Base-by-base conservation (phyloP, 176 grass and related monocot species). In the Musa schizocarpa region DNA sequence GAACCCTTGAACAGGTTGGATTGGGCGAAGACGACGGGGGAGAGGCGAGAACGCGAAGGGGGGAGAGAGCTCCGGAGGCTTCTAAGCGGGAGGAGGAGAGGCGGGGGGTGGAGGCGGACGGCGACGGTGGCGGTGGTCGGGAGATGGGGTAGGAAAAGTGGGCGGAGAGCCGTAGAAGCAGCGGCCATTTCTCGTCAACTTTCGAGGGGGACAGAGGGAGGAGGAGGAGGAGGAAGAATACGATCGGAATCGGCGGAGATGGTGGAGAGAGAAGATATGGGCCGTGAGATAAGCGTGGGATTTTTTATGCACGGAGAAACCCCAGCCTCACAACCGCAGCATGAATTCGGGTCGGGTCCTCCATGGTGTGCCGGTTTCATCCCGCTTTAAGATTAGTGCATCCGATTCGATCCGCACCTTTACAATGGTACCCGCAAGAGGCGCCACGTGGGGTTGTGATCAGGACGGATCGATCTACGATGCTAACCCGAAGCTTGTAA, bases 1-100 rank as follows among this genome's bases (percentile, higher is more conserved):
- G 13, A 49, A 92, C 93, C 93, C 86, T 65, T 88, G 74, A 81
- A 65, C 24, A 96, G 76, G 77, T 90, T 84, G 74, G 80, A 85
- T 59, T 88, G 83, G 78, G 78, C 87, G 22, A 85, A 72, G 51
- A 79, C 83, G 52, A 88, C 78, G 68, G 85, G 66, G 86, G 17
- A 54, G n/a, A 54, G 50, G 16, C 34, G 61, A 43, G 34, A 43
- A 74, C 72, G 23, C 53, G 21, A 51, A 26, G 48, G 69, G 25
- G 19, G 25, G 9, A 1, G 58, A 9, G 56, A 52, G 25, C 19
- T 25, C 17, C 29, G 22, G 61, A 57, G 50, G 62, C 20, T 27
- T 55, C 52, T 56, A 9, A 21, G 16, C 9, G 12, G 68, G 8
- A 21, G 68, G 17, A 50, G 20, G 20, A 8, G 68, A 12, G 68